Conservation (phyloP, 2,329 filamentous ascomycete genomes). For the Pyrenochaeta sp. region DNA sequence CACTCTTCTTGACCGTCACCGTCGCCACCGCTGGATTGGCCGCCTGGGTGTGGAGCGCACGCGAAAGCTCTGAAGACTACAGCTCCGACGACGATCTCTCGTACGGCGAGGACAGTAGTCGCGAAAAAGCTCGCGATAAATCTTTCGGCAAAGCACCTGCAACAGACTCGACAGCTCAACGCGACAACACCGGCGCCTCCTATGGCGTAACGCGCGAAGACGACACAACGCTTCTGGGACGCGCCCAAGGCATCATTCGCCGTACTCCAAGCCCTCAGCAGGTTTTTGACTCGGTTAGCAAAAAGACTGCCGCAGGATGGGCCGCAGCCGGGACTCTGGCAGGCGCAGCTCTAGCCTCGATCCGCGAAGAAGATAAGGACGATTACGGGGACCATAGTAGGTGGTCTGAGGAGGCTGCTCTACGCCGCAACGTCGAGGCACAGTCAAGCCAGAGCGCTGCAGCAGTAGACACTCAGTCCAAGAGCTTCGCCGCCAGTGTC, state of each 20-base stretch:
- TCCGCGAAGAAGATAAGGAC: constrained; percentile 81
- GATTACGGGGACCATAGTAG: constrained; percentile 86
- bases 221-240: constrained; percentile 71
- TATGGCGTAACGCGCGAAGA: constrained; percentile 43
- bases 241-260: constrained; percentile 81
- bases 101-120: constrained; percentile 51
- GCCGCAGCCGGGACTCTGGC: constrained; percentile 83
- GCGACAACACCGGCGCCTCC: constrained; percentile 28
- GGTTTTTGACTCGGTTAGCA: constrained; percentile 82
- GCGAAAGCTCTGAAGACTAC: constrained; percentile 75
- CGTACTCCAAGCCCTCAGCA: constrained; percentile 88
- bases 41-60: constrained; percentile 94
- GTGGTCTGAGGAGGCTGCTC: constrained; percentile 89
- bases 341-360: constrained; percentile 81
- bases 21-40: constrained; percentile 85
- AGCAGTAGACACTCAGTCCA: constrained; percentile 43
- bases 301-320: constrained; percentile 80
- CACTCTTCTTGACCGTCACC: constrained; percentile 83
- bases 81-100: constrained; percentile 58
- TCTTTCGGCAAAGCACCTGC: too few species aligned
- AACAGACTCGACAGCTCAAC: too few species aligned
- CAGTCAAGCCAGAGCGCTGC: constrained; percentile 43
- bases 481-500: constrained; percentile 40
- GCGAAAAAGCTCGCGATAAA: too few species aligned
- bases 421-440: constrained; percentile 59